Evolutionary conservation across 345 rosid genomes (phyloP), one percentile per base, ranked within the genome.

Genomic region (Ceriops zippeliana): DNA sequence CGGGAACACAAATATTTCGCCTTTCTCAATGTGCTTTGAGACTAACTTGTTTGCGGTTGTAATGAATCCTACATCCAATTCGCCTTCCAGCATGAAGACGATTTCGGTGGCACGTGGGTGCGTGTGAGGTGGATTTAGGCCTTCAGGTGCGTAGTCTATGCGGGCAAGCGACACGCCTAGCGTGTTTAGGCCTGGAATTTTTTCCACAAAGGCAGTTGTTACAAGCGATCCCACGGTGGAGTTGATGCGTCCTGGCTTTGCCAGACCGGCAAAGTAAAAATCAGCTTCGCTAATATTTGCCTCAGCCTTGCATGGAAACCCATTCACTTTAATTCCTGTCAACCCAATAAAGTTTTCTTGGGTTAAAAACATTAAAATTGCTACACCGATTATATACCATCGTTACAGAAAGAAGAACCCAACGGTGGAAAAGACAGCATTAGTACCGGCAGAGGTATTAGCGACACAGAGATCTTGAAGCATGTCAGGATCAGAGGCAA

Each of bases 391-490:
- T 56, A 56, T 22, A 15, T 26, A 21, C 17, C 15, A 56, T 15
- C 5, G 28, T 22, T 9, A 10, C 30, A 56, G 9, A 56, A 24
- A 56, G 59, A 22, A 24, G 59, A 56, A 22, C 28, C 59, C 16
- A 2, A 42, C 47, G 15, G 15, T 13, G 2, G 37, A 34, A 34
- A 34, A 34, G 37, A 6, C 17, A 42, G 13, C 15, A 13, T 11
- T 0, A 10, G 47, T 51, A 75, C 79, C 79, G 42, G 75, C 62
- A 4, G 63, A 60, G n/a, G 69, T 27, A 38, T 70, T n/a, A 15
- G 79, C 79, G 3, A 75, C 79, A 28, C 79, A 75, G 26, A 70
- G 63, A 66, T 75, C 79, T 52, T 75, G 79, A 70, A 75, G 79
- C 75, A 32, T 38, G 62, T 75, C 79, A 32, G 79, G 79, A 54